These are phyloP conservation scores for Phtheirospermum japonicum DNA, from an alignment of 257 asterid genomes.

Conservation along the genomic window DNA sequence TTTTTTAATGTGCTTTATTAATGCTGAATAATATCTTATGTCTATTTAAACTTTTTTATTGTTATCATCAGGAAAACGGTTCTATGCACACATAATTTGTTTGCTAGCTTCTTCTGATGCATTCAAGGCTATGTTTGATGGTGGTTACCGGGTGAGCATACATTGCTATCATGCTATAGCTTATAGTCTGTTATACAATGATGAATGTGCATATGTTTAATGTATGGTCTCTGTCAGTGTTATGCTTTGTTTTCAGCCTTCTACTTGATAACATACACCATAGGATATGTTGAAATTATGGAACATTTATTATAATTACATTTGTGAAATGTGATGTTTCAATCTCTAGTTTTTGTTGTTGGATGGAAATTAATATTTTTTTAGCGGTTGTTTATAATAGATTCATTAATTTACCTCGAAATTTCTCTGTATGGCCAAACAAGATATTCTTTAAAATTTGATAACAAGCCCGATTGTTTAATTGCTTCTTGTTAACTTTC, in stretches of 20 bases:
- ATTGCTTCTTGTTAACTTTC: slow-evolving; percentile 10
- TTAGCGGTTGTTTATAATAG: background rate
- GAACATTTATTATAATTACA: no score
- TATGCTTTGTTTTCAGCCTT: slow-evolving; percentile 15
- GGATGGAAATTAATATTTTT: no score
- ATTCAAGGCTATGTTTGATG: slow-evolving; percentile 97
- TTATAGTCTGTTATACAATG: background rate
- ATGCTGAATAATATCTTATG: slow-evolving; percentile 12
- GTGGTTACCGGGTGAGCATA: slow-evolving; percentile 89
- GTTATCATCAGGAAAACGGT: slow-evolving; percentile 51
- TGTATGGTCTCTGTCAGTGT: background rate
- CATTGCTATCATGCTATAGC: background rate
- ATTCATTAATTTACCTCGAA: background rate
- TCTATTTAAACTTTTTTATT: slow-evolving; percentile 1
- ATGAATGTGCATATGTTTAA: no score
- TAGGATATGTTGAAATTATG: no score
- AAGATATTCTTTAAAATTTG: no score
- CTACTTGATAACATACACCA: slow-evolving; percentile 1
- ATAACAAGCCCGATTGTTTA: slow-evolving; percentile 2
- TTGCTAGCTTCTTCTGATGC: slow-evolving; percentile 98
- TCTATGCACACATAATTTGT: slow-evolving; percentile 97
- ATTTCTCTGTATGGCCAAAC: background rate
- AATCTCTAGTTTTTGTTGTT: no score
- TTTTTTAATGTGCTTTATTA: slow-evolving; percentile 3
- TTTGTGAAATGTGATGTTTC: no score